These are phyloP conservation scores for Fusarium lateritium DNA, from an alignment of 2,329 filamentous ascomycete genomes.

Conservation along the genomic window DNA sequence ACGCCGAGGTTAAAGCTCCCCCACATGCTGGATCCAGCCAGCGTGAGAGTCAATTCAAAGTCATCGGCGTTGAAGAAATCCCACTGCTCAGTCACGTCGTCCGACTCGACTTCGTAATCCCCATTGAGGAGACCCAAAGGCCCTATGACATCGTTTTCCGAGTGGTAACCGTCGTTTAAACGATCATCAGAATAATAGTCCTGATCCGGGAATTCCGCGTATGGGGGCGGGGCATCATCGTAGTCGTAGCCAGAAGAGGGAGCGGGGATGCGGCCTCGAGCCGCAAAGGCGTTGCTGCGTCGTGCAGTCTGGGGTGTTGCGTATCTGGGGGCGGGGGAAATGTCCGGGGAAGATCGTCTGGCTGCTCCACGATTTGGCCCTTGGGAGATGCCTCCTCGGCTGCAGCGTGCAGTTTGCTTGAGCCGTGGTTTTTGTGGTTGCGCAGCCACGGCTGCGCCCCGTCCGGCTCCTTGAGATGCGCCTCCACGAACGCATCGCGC, in stretches of 20 bases:
- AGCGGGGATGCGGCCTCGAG: constrained; percentile 43
- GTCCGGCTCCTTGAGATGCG: background rate
- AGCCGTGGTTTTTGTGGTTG: constrained; percentile 8
- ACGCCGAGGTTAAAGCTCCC: constrained; percentile 61
- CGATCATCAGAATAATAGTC: constrained; percentile 13
- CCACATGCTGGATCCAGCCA: constrained; percentile 60
- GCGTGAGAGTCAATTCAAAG: constrained; percentile 56
- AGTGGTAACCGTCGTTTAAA: background rate
- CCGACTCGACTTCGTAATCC: constrained; percentile 57
- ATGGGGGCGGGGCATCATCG: constrained; percentile 37
- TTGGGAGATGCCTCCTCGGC: constrained; percentile 31
- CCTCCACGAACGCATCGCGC: constrained; percentile 9
- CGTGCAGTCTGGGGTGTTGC: constrained; percentile 46
- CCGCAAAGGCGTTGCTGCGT: constrained; percentile 45
- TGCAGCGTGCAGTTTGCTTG: constrained; percentile 28
- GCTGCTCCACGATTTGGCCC: constrained; percentile 13
- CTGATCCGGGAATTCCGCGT: constrained; percentile 24
- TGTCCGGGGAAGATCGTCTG: background rate
- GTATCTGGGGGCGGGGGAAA: background rate
- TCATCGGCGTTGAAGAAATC: constrained; percentile 39
- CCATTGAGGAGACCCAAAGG: constrained; percentile 61
- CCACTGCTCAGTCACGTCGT: constrained; percentile 48
- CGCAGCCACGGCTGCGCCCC: background rate
- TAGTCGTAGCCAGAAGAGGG: constrained; percentile 2
- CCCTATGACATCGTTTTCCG: constrained; percentile 21